Conservation (phyloP, 306 rosid species). For the Carpinus viminea region DNA sequence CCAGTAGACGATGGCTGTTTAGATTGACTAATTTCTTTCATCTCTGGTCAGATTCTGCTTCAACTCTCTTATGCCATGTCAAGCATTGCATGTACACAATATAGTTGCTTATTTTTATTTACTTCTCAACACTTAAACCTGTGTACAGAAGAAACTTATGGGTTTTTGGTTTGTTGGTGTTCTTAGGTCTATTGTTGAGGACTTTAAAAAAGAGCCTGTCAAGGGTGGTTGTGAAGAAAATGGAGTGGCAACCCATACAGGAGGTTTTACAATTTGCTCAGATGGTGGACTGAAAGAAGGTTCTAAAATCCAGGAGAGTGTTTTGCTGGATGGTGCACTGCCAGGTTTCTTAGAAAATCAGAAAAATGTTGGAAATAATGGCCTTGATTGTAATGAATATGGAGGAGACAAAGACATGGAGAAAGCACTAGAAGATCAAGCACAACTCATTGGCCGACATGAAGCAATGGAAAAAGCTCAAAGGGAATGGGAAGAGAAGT, state of each 20-base stretch:
- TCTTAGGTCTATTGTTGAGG: conserved; percentile 56
- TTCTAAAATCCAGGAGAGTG: conserved; percentile 45
- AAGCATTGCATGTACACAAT: conserved; percentile 4
- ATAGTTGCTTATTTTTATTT: conserved; percentile 14
- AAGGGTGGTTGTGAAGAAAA: conserved; percentile 41
- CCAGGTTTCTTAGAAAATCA: conserved; percentile 30
- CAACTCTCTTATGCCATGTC: conserved; percentile 1
- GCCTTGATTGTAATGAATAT: conserved; percentile 42
- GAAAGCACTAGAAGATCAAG: conserved; percentile 73
- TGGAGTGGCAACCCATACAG: conserved; percentile 43
- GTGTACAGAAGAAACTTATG: conserved; percentile 17
- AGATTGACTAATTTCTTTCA: background rate
- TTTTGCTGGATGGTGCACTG: conserved; percentile 24
- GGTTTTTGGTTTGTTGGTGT: conserved; percentile 14
- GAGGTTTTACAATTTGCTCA: conserved; percentile 45
- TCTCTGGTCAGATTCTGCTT: conserved; percentile 12
- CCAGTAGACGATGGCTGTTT: background rate
- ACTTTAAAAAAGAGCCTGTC: conserved; percentile 31
- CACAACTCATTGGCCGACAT: conserved; percentile 70
- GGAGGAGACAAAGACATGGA: conserved; percentile 65
- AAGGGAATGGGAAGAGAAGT: conserved; percentile 94
- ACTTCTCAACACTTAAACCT: conserved; percentile 17
- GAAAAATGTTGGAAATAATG: conserved; percentile 23
- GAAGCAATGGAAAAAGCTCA: conserved; percentile 94
- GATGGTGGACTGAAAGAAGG: conserved; percentile 36